These are phyloP conservation scores for Stemphylium vesicarium DNA, from an alignment of 2,329 filamentous ascomycete species.

Conservation along the genomic window DNA sequence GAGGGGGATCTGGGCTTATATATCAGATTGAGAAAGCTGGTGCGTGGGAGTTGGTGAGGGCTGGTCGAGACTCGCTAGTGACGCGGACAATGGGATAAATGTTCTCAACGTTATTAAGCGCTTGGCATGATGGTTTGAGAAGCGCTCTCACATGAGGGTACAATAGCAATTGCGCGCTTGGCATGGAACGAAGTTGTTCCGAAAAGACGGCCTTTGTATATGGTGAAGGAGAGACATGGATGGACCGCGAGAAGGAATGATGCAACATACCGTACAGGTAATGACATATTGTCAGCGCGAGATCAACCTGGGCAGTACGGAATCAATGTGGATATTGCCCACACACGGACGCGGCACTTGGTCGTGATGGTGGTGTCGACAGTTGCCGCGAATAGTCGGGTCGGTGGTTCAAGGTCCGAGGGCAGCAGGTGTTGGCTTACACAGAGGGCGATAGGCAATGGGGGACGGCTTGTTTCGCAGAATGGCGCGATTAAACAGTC, in stretches of 20 bases:
- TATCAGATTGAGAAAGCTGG: neutral
- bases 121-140: no score
- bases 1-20: conserved; percentile 10
- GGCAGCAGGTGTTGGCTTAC: neutral
- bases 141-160: no score
- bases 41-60: neutral
- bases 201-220: neutral
- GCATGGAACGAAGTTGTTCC: neutral
- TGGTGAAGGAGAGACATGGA: neutral
- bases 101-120: no score
- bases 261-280: conserved; percentile 34
- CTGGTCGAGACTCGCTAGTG: neutral
- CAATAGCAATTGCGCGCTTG: neutral
- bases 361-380: neutral
- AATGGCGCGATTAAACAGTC: neutral
- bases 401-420: neutral
- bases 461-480: neutral
- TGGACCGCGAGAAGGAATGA: neutral
- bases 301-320: neutral
- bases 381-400: neutral
- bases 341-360: neutral
- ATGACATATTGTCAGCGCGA: conserved; percentile 28
- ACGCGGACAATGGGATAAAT: neutral
- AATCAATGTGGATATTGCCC: no score
- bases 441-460: neutral